Evolutionary conservation across 805 yeast species (phyloP).

Genomic region (Brettanomyces sp.): DNA sequence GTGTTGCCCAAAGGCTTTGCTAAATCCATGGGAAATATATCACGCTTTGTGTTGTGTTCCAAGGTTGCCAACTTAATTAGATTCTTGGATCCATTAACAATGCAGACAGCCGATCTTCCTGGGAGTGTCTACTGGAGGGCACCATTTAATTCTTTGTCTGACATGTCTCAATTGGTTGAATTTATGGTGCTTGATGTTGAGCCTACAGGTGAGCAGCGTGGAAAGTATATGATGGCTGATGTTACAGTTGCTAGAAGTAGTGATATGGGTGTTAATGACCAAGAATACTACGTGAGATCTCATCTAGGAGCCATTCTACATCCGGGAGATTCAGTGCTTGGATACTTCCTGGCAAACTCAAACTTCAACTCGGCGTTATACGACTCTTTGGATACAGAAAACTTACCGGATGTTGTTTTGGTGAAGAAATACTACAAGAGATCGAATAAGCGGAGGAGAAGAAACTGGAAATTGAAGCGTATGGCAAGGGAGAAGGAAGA

Average conservation of each 20-base stretch:
- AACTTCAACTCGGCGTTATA: constrained; percentile 84
- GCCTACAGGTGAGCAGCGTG: constrained; percentile 72
- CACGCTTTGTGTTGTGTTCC: constrained; percentile 76
- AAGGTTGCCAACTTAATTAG: constrained; percentile 77
- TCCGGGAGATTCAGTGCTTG: constrained; percentile 93
- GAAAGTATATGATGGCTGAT: constrained; percentile 80
- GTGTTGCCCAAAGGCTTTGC: constrained; percentile 86
- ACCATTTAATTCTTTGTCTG: constrained; percentile 72
- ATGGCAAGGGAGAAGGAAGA: constrained; percentile 95
- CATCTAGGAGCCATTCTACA: constrained; percentile 92
- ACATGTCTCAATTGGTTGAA: constrained; percentile 68
- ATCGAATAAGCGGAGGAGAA: constrained; percentile 68
- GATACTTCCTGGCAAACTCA: constrained; percentile 76
- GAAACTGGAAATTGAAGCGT: constrained; percentile 89
- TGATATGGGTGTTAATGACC: constrained; percentile 82
- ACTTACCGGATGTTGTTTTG: constrained; percentile 74
- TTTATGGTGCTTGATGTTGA: constrained; percentile 91
- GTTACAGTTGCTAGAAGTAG: constrained; percentile 81
- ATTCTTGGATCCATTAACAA: constrained; percentile 75
- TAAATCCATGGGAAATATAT: constrained; percentile 69
- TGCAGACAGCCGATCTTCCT: constrained; percentile 67
- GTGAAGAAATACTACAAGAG: constrained; percentile 86
- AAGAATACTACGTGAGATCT: constrained; percentile 73
- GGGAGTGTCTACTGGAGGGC: constrained; percentile 71
- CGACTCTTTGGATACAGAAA: constrained; percentile 56